Conservation (phyloP, 805 yeast species). For the Metschnikowia drakensbergensis region DNA sequence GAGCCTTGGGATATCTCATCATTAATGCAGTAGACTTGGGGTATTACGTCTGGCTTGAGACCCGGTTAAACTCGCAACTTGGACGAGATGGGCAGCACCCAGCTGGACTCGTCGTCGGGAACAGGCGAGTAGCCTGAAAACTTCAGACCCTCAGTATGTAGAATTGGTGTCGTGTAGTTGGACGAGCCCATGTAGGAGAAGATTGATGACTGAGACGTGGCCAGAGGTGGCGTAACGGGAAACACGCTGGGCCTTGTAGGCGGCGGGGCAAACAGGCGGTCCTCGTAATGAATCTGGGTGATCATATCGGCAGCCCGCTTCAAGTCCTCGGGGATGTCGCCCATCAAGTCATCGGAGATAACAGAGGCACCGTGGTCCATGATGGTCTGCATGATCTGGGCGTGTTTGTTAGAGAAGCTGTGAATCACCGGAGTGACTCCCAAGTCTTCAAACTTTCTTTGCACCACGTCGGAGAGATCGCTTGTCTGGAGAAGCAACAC, state of each 20-base stretch:
- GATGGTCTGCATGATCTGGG: constrained; percentile 11
- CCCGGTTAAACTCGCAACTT: constrained; percentile 8
- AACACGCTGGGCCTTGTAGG: constrained; percentile 8
- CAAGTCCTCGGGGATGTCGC: constrained; percentile 11
- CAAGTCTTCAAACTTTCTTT: constrained; percentile 46
- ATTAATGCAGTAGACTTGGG: background rate
- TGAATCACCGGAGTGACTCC: constrained; percentile 51
- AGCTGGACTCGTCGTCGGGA: constrained; percentile 13
- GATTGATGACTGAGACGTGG: constrained; percentile 38
- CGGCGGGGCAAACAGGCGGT: constrained; percentile 5
- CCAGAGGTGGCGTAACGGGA: constrained; percentile 41
- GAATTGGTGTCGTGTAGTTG: constrained; percentile 18
- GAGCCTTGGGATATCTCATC: background rate
- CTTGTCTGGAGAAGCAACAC: constrained; percentile 42
- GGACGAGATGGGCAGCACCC: constrained; percentile 18
- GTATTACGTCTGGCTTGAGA: background rate
- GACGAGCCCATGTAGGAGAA: constrained; percentile 24
- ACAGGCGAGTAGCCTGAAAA: constrained; percentile 14
- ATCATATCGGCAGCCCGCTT: constrained; percentile 15
- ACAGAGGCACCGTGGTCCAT: constrained; percentile 12
- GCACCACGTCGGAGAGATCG: constrained; percentile 48
- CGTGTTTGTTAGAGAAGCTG: constrained; percentile 23
- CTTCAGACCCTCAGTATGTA: constrained; percentile 10
- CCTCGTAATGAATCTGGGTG: constrained; percentile 9
- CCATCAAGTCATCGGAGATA: constrained; percentile 11